Base-by-base conservation (phyloP, 176 grass and related monocot species). In the Alloteropsis semialata region DNA sequence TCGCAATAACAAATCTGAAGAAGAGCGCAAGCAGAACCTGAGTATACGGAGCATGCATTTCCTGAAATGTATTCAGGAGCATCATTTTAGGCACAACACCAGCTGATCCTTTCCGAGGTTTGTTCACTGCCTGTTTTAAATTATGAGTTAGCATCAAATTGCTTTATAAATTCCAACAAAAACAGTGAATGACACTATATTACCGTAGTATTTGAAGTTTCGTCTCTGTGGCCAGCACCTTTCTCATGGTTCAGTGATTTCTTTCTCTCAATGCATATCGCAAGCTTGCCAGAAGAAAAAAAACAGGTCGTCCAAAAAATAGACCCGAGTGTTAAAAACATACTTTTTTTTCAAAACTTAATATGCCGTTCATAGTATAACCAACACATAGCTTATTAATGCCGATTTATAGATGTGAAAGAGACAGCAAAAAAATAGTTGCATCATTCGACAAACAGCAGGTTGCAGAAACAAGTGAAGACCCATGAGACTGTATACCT, bases 41-140 rank as follows among this genome's bases (percentile, higher is more conserved):
- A 36, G 96, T 98, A 78, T 93, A 93, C 57, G 96, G 93, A 88
- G 73, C 91, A 93, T 95, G 96, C 96, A 98, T 95, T 86, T 95
- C 87, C 53, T 95, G 87, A 74, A 87, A 93, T 75, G 96, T 83
- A 88, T 82, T 87, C 56, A 98, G 80, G 66, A 98, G 91, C 91
- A 90, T 93, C 96, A 95, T 85, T 39, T 91, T 93, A 65, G 71
- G 79, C 77, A 95, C 87, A 65, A 90, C 55, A 64, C 96, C 93
- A 80, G 93, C 81, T 77, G 96, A 95, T 88, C 96, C 93, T 82
- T 76, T 95, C 44, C 73, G 69, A 78, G 25, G 63, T 84, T 91
- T 81, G 42, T 77, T 70, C 81, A 42, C 70, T 42, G 77, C 61
- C 92, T 98, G 84, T 57, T 79, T 77, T 87, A 44, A 28, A 83